Percentiles rank a stretch among this genome's conserved stretches.
Evolutionary conservation across 2,329 filamentous ascomycete species (phyloP).

Genomic region (Delphinella strobiligena): DNA sequence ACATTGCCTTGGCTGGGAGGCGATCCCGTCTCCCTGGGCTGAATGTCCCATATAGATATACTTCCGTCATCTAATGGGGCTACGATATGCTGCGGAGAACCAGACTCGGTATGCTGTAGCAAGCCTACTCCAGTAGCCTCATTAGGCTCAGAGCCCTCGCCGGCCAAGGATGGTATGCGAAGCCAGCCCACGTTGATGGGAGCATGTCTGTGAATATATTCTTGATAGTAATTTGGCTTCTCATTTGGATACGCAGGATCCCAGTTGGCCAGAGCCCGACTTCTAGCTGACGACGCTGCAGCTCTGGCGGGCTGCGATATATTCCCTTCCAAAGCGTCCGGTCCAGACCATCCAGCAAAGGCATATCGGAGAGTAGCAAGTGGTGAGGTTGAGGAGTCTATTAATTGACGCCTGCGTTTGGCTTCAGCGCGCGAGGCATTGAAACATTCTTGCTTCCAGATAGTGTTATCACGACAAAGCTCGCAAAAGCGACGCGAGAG

Average conservation of each 20-base stretch:
- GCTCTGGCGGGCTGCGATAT: too few relatives aligned
- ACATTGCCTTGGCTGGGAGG: conserved; percentile 44
- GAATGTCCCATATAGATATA: conserved; percentile 68
- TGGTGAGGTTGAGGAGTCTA: conserved; percentile 7
- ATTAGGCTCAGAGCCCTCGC: conserved; percentile 19
- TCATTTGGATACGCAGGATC: conserved; percentile 66
- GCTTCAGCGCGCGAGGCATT: conserved; percentile 55
- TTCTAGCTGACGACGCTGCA: conserved; percentile 25
- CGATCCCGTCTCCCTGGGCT: conserved; percentile 4
- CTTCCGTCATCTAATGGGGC: conserved; percentile 78
- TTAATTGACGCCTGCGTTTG: conserved; percentile 41
- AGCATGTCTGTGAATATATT: conserved; percentile 74
- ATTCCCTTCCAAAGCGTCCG: not conserved
- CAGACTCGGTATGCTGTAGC: conserved; percentile 44
- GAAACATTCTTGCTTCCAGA: conserved; percentile 71
- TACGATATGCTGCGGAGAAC: conserved; percentile 50
- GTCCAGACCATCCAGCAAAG: conserved; percentile 2
- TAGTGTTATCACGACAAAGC: conserved; percentile 58
- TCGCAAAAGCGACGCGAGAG: conserved; percentile 54
- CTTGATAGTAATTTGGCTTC: conserved; percentile 70
- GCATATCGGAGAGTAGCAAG: conserved; percentile 1
- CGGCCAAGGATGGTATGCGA: conserved; percentile 42
- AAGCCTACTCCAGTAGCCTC: conserved; percentile 63
- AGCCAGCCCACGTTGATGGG: conserved; percentile 68
- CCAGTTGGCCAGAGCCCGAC: conserved; percentile 64